Evolutionary conservation across 2,329 filamentous ascomycete species (phyloP).

Genomic region (Cryphonectria carpinicola): DNA sequence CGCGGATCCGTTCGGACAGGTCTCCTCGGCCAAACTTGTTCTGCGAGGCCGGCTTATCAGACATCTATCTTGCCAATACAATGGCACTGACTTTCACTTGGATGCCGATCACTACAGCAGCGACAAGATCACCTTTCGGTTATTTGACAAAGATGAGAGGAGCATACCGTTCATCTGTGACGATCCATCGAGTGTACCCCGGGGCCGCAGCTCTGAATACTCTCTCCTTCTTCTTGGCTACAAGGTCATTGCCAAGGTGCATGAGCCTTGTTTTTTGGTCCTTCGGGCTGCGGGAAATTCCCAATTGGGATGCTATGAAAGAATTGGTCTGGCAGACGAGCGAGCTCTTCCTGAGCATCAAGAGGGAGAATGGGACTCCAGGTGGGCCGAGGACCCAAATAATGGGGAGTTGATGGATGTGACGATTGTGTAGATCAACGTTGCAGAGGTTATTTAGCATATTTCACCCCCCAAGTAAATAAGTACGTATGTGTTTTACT

Average conservation of each 20-base stretch:
- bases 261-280: conserved; percentile 17
- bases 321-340: conserved; percentile 9
- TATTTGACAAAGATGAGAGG: conserved; percentile 1
- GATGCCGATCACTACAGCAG: background rate
- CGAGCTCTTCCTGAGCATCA: conserved; percentile 5
- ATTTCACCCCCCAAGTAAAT: background rate
- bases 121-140: conserved; percentile 3
- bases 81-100: conserved; percentile 11
- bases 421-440: background rate
- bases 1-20: conserved; percentile 6
- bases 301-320: background rate
- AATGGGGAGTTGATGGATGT: conserved; percentile 3
- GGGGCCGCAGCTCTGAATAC: conserved; percentile 3
- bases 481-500: no score
- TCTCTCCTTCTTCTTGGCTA: conserved; percentile 11
- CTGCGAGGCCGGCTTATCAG: conserved; percentile 2
- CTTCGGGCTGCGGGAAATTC: background rate
- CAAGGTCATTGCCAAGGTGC: conserved; percentile 3
- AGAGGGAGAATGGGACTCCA: conserved; percentile 6
- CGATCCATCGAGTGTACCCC: conserved; percentile 5
- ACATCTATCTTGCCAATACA: conserved; percentile 4
- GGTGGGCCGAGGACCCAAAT: background rate
- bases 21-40: conserved; percentile 8
- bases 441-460: background rate
- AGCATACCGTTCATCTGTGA: conserved; percentile 7